Base-by-base conservation (phyloP, 129 eudicot genomes). In the Escallonia herrerae region DNA sequence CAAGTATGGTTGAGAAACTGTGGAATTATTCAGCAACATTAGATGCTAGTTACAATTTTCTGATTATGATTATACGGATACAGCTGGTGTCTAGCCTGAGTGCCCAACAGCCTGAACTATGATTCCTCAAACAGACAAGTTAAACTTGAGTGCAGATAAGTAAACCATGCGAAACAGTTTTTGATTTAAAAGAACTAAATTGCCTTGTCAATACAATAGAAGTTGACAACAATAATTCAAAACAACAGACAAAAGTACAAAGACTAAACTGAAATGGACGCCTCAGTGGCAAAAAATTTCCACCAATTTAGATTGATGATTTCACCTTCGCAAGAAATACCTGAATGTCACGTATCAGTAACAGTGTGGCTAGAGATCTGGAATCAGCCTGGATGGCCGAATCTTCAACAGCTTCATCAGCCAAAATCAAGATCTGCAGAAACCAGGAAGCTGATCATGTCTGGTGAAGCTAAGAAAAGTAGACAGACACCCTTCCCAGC, bases 341-440 rank as follows among this genome's bases (percentile, higher is more conserved):
- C 96, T 89, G 96, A 63, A 89, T 89, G 76, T 89, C 94, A 15
- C 96, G 96, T 62, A 89, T 89, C 73, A 89, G 62, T 68, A 89
- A 82, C 66, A 89, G 70, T 58, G 96, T 89, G 63, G 96, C 96
- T 68, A 89, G 93, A 67, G 96, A 89, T 78, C 94, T 80, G 38
- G 94, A 89, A 83, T 89, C 96, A 66, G 96, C 96, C 62, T 89
- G 94, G 40, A 85, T 82, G 63, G 96, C 96, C 51, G 96, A 89
- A 85, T 89, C 96, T 89, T 89, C 96, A 38, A 89, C 96, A 15
- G 96, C 85, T 69, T 89, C 96, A 81, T 89, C 96, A 62, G 96
- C 96, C 74, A 89, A 76, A 78, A 89, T 89, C 69, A 89, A 85
- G 58, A 89, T 89, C 96, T 89, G 77, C 44, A 72, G 8, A 58